Evolutionary conservation across 768 basidiomycete species (phyloP), one percentile per base, ranked within the genome.

Genomic region (Lentinula detonsa): DNA sequence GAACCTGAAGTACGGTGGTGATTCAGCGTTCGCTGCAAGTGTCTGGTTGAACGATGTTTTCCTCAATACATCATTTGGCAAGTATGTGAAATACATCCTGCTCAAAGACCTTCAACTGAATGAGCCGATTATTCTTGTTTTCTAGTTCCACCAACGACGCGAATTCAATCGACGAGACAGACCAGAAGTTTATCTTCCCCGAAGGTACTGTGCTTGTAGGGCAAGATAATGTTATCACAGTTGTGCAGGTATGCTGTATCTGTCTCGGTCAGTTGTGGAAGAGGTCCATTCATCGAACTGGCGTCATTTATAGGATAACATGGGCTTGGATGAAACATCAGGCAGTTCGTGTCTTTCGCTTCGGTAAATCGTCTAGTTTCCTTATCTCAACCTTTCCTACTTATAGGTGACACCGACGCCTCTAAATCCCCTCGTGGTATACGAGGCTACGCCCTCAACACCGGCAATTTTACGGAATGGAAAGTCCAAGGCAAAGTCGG

Each of bases 131-230:
- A 13, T 39, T 39, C 37, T 39, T 39, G 16, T n/a, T 3, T 15
- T 10, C 16, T 42, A 87, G 88, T 67, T 90, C 88, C 9, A 83
- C 85, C 5, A 90, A 89, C 72, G 85, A 90, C 68, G 69, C 65
- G 52, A 73, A 83, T 61, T 79, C 81, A 40, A 65, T 86, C 15
- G 81, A 82, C 66, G 88, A 91, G 70, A 87, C 86, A 0, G 81
- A 85, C 56, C 73, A 78, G 11, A 67, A 67, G n/a, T 85, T 78
- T 65, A 62, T 68, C 31, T 83, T 86, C 71, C 82, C 83, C 0
- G 52, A 65, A 5, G 78, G 73, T 5, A 73, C 80, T 15, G 68
- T 86, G n/a, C 65, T 63, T n/a, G 64, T 71, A 15, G 74, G 78
- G 3, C 54, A 69, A 31, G 81, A 80, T 59, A 86, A 86, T 66